phyloP scores from a whole-genome alignment of 2,329 filamentous ascomycete species.

The Verticillium klebahnii region DNA sequence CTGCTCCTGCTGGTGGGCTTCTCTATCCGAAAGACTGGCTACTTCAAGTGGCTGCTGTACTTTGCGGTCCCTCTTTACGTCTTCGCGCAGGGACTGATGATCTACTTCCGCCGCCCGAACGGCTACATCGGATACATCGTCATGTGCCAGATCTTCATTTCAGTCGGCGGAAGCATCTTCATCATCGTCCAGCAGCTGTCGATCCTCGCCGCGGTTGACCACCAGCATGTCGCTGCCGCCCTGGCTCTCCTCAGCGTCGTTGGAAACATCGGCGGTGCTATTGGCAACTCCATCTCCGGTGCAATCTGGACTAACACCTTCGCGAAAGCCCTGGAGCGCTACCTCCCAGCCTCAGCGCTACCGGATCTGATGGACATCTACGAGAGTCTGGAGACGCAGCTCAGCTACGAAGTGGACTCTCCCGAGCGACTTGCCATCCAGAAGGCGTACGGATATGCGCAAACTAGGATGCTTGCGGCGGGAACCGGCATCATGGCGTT shows the following conservation, averaged over 20 bases:
- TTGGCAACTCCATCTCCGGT: slow-evolving; percentile 38
- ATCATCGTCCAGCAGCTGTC: slow-evolving; percentile 49
- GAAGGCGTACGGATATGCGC: slow-evolving; percentile 46
- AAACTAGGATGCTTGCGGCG: slow-evolving; percentile 37
- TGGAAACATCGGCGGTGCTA: slow-evolving; percentile 37
- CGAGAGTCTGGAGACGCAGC: slow-evolving; percentile 42
- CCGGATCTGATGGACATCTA: slow-evolving; percentile 44
- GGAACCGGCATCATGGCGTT: slow-evolving; percentile 23
- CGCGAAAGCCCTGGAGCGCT: slow-evolving; percentile 35
- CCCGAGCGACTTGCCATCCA: slow-evolving; percentile 46
- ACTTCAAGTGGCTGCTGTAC: slow-evolving; percentile 43
- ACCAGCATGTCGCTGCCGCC: slow-evolving; percentile 47
- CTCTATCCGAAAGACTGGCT: slow-evolving; percentile 37
- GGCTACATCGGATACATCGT: slow-evolving; percentile 28
- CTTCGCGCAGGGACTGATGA: slow-evolving; percentile 41
- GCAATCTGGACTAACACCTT: slow-evolving; percentile 39
- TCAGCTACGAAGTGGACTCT: slow-evolving; percentile 39
- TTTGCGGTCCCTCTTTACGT: slow-evolving; percentile 48
- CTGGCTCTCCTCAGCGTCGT: slow-evolving; percentile 41
- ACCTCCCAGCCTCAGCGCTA: slow-evolving; percentile 37
- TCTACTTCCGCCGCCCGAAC: slow-evolving; percentile 32
- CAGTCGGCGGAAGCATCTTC: slow-evolving; percentile 22
- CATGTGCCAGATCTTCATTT: slow-evolving; percentile 39
- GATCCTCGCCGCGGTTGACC: slow-evolving; percentile 50
- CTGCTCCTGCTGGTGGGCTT: slow-evolving; percentile 43